These are phyloP conservation scores for Ramalina intermedia DNA, from an alignment of 495 filamentous ascomycete genomes.

Conservation along the genomic window DNA sequence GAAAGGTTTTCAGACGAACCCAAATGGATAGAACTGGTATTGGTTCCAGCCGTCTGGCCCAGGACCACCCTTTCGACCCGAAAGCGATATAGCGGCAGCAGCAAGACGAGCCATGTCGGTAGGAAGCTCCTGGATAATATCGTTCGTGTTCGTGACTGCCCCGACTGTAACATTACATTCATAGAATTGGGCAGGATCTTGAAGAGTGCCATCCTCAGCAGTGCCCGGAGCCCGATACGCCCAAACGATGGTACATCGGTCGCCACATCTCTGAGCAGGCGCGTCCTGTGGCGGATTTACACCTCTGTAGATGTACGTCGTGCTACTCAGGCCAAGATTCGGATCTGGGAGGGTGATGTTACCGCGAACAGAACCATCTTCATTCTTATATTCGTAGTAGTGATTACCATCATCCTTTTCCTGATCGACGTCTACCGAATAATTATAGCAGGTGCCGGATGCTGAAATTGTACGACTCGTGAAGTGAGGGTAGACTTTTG, in stretches of 20 bases:
- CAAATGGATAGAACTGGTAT: conserved; percentile 5
- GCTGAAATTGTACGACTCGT: conserved; percentile 9
- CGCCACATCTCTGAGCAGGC: neutral
- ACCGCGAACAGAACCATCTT: neutral
- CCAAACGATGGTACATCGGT: conserved; percentile 10
- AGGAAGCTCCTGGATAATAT: neutral
- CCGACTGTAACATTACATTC: conserved; percentile 9
- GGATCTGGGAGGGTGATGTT: conserved; percentile 4
- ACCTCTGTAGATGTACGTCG: conserved; percentile 9
- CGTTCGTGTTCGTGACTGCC: neutral
- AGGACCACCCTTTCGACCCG: conserved; percentile 1
- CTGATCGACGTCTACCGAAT: neutral
- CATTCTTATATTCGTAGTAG: neutral
- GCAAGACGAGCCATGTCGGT: conserved; percentile 8
- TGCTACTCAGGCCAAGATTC: neutral
- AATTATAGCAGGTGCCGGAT: conserved; percentile 4
- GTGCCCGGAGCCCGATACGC: neutral
- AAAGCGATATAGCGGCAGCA: conserved; percentile 8
- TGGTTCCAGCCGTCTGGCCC: neutral
- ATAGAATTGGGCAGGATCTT: conserved; percentile 1
- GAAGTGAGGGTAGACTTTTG: conserved; percentile 5
- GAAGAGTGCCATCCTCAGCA: neutral
- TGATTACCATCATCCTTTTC: neutral
- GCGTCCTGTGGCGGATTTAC: neutral
- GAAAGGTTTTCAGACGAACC: neutral